Evolutionary conservation across 495 filamentous ascomycete genomes (phyloP).

Genomic region (Hypomontagnella monticulosa): DNA sequence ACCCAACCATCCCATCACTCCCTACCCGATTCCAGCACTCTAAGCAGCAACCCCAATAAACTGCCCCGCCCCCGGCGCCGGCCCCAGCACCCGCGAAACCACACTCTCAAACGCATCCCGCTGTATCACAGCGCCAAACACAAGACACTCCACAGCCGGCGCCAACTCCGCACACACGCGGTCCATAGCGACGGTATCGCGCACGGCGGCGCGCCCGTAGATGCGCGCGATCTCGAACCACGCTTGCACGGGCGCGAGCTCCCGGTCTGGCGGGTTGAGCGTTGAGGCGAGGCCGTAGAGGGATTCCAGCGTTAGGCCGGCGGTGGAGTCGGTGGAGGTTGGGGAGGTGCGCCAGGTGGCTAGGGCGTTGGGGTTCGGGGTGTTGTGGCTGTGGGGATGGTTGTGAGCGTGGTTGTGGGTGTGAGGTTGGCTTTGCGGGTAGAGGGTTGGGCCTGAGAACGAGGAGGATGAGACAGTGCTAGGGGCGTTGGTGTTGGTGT

Average conservation of each 20-base stretch:
- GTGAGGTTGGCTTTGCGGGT: too few relatives aligned
- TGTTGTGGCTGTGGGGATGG: slow-evolving; percentile 1
- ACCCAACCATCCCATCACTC: not conserved
- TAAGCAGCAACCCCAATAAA: not conserved
- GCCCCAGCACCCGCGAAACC: slow-evolving; percentile 44
- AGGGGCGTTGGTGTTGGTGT: not conserved
- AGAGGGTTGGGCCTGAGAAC: slow-evolving; percentile 1
- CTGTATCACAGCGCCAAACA: slow-evolving; percentile 56
- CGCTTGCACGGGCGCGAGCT: slow-evolving; percentile 62
- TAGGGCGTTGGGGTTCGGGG: not conserved
- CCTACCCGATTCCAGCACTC: not conserved
- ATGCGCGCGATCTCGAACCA: slow-evolving; percentile 58
- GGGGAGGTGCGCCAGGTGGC: slow-evolving; percentile 19
- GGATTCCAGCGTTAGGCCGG: slow-evolving; percentile 47
- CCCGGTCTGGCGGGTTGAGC: slow-evolving; percentile 47
- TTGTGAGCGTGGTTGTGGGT: not conserved
- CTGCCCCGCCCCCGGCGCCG: not conserved
- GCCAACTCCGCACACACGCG: slow-evolving; percentile 48
- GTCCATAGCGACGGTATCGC: slow-evolving; percentile 29
- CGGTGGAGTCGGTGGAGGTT: not conserved
- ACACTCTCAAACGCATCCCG: slow-evolving; percentile 52
- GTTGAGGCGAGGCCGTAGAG: slow-evolving; percentile 52
- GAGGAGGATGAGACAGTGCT: not conserved
- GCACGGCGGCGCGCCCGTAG: slow-evolving; percentile 42
- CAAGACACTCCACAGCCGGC: slow-evolving; percentile 49